Evolutionary conservation across 306 rosid genomes (phyloP).

Genomic region (Quercus ilex): DNA sequence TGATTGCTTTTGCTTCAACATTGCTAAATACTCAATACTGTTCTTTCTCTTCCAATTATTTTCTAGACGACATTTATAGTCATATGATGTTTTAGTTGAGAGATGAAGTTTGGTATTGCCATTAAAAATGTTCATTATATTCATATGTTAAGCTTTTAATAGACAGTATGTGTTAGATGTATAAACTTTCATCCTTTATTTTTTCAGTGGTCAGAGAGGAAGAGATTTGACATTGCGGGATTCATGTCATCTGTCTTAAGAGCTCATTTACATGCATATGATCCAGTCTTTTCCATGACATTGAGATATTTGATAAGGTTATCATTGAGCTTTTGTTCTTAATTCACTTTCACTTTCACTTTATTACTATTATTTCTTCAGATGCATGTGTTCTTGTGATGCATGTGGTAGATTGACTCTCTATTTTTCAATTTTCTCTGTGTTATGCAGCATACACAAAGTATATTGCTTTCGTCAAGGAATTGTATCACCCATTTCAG

Average conservation of each 20-base stretch:
- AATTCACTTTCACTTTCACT: not conserved
- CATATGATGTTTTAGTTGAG: conserved; percentile 9
- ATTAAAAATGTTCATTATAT: not conserved
- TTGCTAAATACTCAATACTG: not conserved
- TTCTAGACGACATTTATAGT: not conserved
- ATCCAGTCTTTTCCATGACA: conserved; percentile 88
- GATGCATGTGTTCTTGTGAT: not conserved
- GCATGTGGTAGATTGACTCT: not conserved
- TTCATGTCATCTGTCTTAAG: conserved; percentile 79
- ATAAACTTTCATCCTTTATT: conserved; percentile 19
- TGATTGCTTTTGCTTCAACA: not conserved
- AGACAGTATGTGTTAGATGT: conserved; percentile 3
- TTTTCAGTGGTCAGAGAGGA: conserved; percentile 89
- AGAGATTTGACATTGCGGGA: conserved; percentile 87
- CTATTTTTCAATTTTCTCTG: conserved; percentile 16
- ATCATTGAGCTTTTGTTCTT: conserved; percentile 5
- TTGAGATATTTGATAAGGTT: conserved; percentile 96
- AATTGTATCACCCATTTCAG: conserved; percentile 82
- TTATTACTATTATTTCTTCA: not conserved
- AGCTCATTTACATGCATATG: conserved; percentile 95
- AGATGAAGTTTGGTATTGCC: not conserved
- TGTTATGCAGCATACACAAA: conserved; percentile 72
- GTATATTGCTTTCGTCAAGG: conserved; percentile 92
- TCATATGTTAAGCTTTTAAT: conserved; percentile 5
- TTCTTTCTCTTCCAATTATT: conserved; percentile 4